Percentiles rank a stretch among this genome's conserved stretches.
These are phyloP conservation scores for Pyracantha coccinea DNA, from an alignment of 331 rosid species.

Conservation along the genomic window DNA sequence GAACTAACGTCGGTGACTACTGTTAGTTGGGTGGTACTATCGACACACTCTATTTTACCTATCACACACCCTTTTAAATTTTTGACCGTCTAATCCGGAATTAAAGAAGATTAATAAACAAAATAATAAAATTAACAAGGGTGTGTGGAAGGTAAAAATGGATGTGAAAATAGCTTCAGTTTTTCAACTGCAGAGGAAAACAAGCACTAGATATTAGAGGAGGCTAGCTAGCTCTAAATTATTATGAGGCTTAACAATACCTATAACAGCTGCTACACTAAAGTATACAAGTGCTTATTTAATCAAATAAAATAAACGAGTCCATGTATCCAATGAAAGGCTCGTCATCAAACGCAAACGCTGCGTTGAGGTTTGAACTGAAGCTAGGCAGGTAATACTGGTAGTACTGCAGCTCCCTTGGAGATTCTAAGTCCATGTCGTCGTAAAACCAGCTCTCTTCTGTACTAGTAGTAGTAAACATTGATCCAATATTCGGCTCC, in stretches of 20 bases:
- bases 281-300: not conserved
- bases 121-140: no score
- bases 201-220: not conserved
- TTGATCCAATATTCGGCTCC: not conserved
- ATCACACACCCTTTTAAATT: no score
- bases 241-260: no score
- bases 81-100: no score
- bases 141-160: accelerated
- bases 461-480: not conserved
- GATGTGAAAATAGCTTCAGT: no score
- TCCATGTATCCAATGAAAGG: conserved; percentile 27
- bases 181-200: not conserved
- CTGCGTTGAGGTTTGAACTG: not conserved
- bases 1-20: no score
- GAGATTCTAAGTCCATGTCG: conserved; percentile 8
- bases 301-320: conserved; percentile 23
- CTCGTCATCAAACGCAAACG: conserved; percentile 36
- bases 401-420: not conserved
- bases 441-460: not conserved
- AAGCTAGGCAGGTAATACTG: not conserved
- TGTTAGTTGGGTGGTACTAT: no score
- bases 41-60: no score
- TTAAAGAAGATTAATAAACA: no score
- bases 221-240: not conserved
- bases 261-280: not conserved